Evolutionary conservation across 371 early-diverging fungal species (phyloP).

Genomic region (Entomophthora muscae): DNA sequence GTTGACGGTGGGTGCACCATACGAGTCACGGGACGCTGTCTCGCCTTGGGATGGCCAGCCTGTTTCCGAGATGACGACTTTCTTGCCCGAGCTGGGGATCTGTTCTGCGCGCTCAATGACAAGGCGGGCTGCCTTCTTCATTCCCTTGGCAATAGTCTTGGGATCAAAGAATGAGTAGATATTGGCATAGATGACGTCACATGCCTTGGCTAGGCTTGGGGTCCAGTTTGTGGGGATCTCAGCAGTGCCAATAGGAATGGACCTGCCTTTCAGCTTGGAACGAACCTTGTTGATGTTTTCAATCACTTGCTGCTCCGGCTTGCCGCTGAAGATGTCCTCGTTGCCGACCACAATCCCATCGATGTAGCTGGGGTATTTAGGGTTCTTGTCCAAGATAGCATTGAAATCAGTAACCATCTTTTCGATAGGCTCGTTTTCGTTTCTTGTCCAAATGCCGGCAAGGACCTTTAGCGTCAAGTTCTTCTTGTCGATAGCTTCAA

Average conservation of each 20-base stretch:
- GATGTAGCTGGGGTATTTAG: background rate
- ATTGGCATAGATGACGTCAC: background rate
- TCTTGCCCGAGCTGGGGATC: background rate
- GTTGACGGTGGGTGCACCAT: background rate
- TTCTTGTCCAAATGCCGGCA: slow-evolving; percentile 3
- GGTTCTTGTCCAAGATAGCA: background rate
- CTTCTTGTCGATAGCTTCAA: background rate
- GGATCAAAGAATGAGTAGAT: slow-evolving; percentile 1
- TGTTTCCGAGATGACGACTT: background rate
- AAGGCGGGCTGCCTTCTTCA: background rate
- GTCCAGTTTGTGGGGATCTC: background rate
- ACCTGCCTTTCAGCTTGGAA: background rate
- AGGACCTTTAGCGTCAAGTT: background rate
- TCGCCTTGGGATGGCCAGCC: background rate
- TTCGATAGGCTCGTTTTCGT: background rate
- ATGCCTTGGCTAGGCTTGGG: background rate
- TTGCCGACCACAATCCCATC: slow-evolving; percentile 1
- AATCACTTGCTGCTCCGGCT: background rate
- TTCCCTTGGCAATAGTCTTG: background rate
- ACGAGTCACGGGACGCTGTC: background rate
- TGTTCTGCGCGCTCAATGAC: background rate
- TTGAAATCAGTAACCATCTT: background rate
- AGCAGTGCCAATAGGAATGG: slow-evolving; percentile 1
- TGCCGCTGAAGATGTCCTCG: slow-evolving; percentile 1
- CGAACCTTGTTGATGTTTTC: background rate